Conservation (phyloP, 345 rosid genomes). For the Hypericum perforatum region DNA sequence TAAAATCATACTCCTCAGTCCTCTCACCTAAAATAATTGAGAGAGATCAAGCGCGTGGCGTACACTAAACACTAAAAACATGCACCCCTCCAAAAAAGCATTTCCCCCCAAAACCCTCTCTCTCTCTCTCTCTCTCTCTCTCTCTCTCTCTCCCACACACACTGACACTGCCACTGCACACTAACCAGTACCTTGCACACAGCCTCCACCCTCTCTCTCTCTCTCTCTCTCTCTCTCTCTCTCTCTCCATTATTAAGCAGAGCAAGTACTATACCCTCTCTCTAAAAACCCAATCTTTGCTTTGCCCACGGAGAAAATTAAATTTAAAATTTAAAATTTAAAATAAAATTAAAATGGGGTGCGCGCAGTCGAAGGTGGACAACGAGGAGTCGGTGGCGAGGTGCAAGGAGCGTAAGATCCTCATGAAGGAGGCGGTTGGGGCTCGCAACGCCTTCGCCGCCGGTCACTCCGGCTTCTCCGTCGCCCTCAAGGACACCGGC, state of each 20-base stretch:
- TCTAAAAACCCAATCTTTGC: background rate
- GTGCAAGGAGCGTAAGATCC: slow-evolving; percentile 60
- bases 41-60: background rate
- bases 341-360: slow-evolving; percentile 43
- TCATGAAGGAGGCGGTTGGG: slow-evolving; percentile 77
- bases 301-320: too few species aligned
- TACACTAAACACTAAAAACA: too few species aligned
- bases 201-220: background rate
- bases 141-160: too few species aligned
- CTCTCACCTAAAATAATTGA: slow-evolving; percentile 20
- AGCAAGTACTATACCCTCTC: background rate
- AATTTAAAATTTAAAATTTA: too few species aligned
- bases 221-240: background rate
- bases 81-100: too few species aligned
- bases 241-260: too few species aligned
- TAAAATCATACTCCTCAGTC: too few species aligned
- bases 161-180: too few species aligned
- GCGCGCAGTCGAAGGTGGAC: slow-evolving; percentile 84
- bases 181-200: background rate
- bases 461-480: slow-evolving; percentile 62
- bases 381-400: slow-evolving; percentile 79
- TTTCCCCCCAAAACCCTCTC: too few species aligned
- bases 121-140: too few species aligned
- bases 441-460: slow-evolving; percentile 83
- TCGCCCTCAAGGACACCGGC: slow-evolving; percentile 71